These are phyloP conservation scores for Kwoniella heveanensis DNA, from an alignment of 768 basidiomycete genomes.

Conservation along the genomic window DNA sequence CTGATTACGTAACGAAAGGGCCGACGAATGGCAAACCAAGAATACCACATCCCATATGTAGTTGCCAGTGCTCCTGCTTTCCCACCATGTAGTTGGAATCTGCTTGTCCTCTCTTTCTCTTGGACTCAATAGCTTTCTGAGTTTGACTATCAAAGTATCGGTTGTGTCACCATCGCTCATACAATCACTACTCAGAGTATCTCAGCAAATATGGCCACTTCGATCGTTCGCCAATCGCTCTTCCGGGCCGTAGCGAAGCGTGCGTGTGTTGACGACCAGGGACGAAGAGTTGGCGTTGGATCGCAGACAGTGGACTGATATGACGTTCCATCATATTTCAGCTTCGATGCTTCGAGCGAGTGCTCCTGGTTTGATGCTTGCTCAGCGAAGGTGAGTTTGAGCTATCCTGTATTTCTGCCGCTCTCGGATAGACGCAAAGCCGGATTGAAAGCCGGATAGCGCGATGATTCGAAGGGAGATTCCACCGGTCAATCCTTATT, in stretches of 20 bases:
- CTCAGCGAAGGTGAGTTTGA: constrained; percentile 28
- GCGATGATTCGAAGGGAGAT: too few species aligned
- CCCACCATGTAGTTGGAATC: too few species aligned
- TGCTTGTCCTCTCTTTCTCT: too few species aligned
- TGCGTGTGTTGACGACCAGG: neutral
- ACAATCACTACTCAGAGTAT: constrained; percentile 5
- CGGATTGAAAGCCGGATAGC: too few species aligned
- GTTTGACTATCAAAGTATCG: neutral
- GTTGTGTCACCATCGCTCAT: constrained; percentile 2
- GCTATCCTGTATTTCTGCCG: too few species aligned
- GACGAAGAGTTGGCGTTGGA: neutral
- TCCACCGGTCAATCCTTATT: too few species aligned
- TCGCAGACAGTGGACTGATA: neutral
- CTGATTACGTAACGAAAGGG: neutral
- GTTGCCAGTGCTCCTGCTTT: too few species aligned
- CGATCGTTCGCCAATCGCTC: constrained; percentile 18
- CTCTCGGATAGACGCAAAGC: too few species aligned
- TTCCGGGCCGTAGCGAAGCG: constrained; percentile 20
- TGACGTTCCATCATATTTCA: neutral
- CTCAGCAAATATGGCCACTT: constrained; percentile 16
- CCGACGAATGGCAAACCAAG: constrained; percentile 11
- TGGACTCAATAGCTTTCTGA: too few species aligned
- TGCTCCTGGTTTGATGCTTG: constrained; percentile 30
- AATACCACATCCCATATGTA: too few species aligned
- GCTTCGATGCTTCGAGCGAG: constrained; percentile 35